Conservation (phyloP, 306 rosid genomes). For the Cucurbita ficifolia region DNA sequence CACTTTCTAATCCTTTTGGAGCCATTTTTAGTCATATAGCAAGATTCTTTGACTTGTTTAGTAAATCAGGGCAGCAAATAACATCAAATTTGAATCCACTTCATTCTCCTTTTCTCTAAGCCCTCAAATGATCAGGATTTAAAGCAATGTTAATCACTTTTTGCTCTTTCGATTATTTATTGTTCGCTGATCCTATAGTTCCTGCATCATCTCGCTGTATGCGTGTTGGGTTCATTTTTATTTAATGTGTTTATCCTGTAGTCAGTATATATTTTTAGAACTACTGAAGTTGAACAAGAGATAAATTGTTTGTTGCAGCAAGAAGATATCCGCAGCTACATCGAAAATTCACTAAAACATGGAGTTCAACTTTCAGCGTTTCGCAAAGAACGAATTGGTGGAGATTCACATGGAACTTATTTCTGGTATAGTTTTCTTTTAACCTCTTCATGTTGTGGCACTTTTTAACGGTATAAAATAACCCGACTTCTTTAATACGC, state of each 20-base stretch:
- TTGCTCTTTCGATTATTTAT: neutral
- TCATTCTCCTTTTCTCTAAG: neutral
- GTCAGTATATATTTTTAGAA: neutral
- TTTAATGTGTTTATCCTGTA: neutral
- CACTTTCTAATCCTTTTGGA: neutral
- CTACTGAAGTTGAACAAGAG: neutral
- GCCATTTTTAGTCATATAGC: neutral
- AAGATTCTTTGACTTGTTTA: neutral
- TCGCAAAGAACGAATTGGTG: slow-evolving; percentile 97
- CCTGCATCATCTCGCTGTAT: neutral
- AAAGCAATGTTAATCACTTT: neutral
- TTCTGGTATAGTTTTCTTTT: slow-evolving; percentile 57
- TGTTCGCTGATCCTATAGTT: neutral
- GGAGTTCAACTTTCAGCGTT: slow-evolving; percentile 74
- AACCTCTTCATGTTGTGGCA: neutral
- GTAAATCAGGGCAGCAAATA: neutral
- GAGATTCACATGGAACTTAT: slow-evolving; percentile 82
- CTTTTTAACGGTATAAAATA: neutral
- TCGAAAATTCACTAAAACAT: slow-evolving; percentile 79
- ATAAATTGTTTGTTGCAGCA: slow-evolving; percentile 47
- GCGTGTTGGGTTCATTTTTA: neutral
- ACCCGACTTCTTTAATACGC: neutral
- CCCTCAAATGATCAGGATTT: neutral
- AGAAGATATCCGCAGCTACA: slow-evolving; percentile 83
- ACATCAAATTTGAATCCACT: neutral